phyloP scores from a whole-genome alignment of 1,139 yeast species.

The Kodamaea alishanica region DNA sequence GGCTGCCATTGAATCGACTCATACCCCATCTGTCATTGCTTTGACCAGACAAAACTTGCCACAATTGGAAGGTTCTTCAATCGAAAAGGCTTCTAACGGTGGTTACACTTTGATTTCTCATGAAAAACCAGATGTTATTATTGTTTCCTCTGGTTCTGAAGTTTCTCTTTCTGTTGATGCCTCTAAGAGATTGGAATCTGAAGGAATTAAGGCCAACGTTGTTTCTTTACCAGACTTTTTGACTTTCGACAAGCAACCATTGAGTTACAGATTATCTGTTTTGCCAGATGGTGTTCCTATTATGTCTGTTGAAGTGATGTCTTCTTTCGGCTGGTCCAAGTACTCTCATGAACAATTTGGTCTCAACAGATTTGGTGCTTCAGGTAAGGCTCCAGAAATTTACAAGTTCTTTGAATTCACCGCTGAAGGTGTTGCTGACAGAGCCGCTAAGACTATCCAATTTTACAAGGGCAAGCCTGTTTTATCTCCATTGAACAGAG shows the following conservation, averaged over 20 bases:
- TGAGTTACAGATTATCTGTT: conserved; percentile 76
- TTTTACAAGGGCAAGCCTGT: conserved; percentile 78
- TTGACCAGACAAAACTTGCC: conserved; percentile 97
- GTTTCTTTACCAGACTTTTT: conserved; percentile 92
- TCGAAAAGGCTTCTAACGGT: conserved; percentile 93
- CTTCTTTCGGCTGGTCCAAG: conserved; percentile 90
- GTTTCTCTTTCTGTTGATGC: conserved; percentile 82
- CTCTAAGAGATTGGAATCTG: conserved; percentile 53
- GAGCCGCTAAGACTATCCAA: conserved; percentile 75
- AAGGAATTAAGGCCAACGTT: conserved; percentile 74
- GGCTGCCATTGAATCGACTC: conserved; percentile 64
- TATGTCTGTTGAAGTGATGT: conserved; percentile 89
- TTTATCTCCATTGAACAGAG: conserved; percentile 74
- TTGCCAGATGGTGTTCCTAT: conserved; percentile 95
- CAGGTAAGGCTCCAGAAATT: conserved; percentile 84
- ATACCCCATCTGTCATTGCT: conserved; percentile 88
- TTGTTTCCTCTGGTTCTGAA: conserved; percentile 96
- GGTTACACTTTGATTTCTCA: conserved; percentile 75
- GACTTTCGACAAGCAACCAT: conserved; percentile 82
- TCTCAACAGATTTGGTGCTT: conserved; percentile 94
- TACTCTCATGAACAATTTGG: conserved; percentile 98
- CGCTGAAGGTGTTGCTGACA: conserved; percentile 86
- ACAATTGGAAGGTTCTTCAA: conserved; percentile 87
- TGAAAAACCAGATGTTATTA: conserved; percentile 68
- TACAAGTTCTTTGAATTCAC: conserved; percentile 89